phyloP scores from a whole-genome alignment of 371 early-diverging fungal genomes.

The Rhizopus stolonifer region DNA sequence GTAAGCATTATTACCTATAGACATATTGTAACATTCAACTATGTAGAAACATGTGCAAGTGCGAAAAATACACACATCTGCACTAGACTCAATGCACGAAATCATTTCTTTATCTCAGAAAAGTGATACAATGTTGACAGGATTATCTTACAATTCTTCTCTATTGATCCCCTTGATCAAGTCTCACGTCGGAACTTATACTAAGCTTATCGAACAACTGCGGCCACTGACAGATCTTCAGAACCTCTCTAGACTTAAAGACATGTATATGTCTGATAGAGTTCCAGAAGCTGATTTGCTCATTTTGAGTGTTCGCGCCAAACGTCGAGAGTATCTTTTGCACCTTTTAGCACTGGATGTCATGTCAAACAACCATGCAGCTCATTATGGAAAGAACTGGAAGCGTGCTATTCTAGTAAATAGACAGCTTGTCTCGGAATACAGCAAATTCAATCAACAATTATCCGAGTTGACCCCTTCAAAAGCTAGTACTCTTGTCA shows the following conservation, averaged over 20 bases:
- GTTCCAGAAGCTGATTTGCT: slow-evolving; percentile 23
- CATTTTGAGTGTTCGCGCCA: slow-evolving; percentile 25
- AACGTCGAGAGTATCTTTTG: slow-evolving; percentile 41
- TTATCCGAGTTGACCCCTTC: neutral
- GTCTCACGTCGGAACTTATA: slow-evolving; percentile 20
- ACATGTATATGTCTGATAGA: slow-evolving; percentile 34
- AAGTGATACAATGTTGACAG: slow-evolving; percentile 24
- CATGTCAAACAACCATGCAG: slow-evolving; percentile 38
- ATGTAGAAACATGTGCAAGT: slow-evolving; percentile 38
- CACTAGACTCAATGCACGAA: slow-evolving; percentile 30
- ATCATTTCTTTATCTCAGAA: slow-evolving; percentile 30
- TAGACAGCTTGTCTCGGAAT: slow-evolving; percentile 14
- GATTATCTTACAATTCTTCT: neutral
- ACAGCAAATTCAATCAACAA: slow-evolving; percentile 19
- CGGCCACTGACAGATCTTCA: slow-evolving; percentile 28
- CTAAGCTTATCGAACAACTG: slow-evolving; percentile 15
- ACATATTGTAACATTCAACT: neutral
- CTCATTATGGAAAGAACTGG: slow-evolving; percentile 39
- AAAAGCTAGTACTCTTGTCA: neutral
- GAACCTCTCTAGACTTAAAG: slow-evolving; percentile 34
- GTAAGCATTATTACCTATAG: slow-evolving; percentile 7
- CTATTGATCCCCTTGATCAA: slow-evolving; percentile 4
- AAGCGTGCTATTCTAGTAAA: slow-evolving; percentile 30
- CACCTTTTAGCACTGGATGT: slow-evolving; percentile 44
- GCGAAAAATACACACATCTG: slow-evolving; percentile 28